These are phyloP conservation scores for Apodospora peruviana DNA, from an alignment of 495 filamentous ascomycete species.

Conservation along the genomic window DNA sequence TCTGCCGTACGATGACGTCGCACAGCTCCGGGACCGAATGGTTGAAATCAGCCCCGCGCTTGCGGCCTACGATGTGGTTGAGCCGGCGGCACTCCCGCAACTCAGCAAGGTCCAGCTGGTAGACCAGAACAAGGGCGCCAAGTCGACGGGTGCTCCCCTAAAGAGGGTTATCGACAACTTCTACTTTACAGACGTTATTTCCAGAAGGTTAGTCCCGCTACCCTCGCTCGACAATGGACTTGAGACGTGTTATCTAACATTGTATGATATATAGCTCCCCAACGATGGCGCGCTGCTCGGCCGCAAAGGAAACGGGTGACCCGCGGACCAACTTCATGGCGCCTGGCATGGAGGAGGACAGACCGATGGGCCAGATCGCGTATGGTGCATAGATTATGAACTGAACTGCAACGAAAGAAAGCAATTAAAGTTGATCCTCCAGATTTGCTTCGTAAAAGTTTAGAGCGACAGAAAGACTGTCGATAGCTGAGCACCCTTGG, in stretches of 20 bases:
- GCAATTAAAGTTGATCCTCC: neutral
- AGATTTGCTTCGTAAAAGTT: neutral
- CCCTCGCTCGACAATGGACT: neutral
- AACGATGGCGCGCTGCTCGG: constrained; percentile 94
- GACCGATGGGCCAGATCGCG: constrained; percentile 46
- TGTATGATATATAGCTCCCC: constrained; percentile 59
- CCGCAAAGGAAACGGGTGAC: constrained; percentile 64
- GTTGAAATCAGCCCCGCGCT: constrained; percentile 87
- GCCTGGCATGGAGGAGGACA: constrained; percentile 55
- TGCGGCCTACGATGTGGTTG: constrained; percentile 83
- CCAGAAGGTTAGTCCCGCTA: constrained; percentile 63
- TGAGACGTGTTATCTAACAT: neutral
- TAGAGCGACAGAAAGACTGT: constrained; percentile 6
- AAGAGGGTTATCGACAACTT: constrained; percentile 88
- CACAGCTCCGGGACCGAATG: constrained; percentile 84
- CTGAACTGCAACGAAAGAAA: constrained; percentile 2
- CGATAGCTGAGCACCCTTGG: too few relatives aligned
- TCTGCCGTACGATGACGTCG: constrained; percentile 89
- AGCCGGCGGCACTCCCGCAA: constrained; percentile 62
- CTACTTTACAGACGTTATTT: constrained; percentile 95
- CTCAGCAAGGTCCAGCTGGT: constrained; percentile 88
- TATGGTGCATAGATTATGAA: constrained; percentile 34
- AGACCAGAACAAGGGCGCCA: constrained; percentile 86
- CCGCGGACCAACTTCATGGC: constrained; percentile 85
- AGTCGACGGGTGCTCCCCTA: constrained; percentile 60